Evolutionary conservation across 1,139 yeast species (phyloP), one percentile per base, ranked within the genome.

Genomic region (Sugiyamaella castrensis): DNA sequence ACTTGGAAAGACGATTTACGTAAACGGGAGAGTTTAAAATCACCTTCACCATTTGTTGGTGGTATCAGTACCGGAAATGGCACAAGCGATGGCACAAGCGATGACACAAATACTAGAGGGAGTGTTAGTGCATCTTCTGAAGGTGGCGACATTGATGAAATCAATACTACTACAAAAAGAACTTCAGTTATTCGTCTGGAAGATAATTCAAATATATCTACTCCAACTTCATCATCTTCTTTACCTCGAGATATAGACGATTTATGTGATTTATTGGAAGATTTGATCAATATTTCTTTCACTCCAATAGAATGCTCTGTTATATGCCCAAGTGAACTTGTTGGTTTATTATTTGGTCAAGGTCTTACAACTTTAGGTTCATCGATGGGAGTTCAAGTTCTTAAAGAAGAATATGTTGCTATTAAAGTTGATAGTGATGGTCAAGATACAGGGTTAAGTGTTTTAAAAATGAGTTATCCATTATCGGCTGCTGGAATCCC

Each of bases 401-500:
- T 81, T 8, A 68, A 71, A 0, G 76, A 76, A 29, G 68, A 69
- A 24, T 83, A 76, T 58, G 67, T 81, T 34, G 76, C 76, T 28
- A 67, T 83, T 31, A 85, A 81, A 53, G 77, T 83, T 2, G 83
- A 81, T 54, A 77, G 80, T 47, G 86, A 81, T 53, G 85, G 87
- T 0, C 71, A 73, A 15, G 75, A 73, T 56, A 80, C 74, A 50
- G 81, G 81, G 34, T 69, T 76, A 36, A 68, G 82, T 38, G 81
- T 83, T 8, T 62, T 83, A 46, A 79, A 79, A 51, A 67, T 83
- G 29, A 81, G 86, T 0, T 72, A 74, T 45, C 89, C 89, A 2
- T 67, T 83, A 16, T 76, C 85, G 0, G 71, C 73, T 34, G 80
- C 81, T 46, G 73, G 73, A 12, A 80, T 83, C 32, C 74, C 87